Base-by-base conservation (phyloP, 2,329 filamentous ascomycete genomes). In the Coleophoma crateriformis region DNA sequence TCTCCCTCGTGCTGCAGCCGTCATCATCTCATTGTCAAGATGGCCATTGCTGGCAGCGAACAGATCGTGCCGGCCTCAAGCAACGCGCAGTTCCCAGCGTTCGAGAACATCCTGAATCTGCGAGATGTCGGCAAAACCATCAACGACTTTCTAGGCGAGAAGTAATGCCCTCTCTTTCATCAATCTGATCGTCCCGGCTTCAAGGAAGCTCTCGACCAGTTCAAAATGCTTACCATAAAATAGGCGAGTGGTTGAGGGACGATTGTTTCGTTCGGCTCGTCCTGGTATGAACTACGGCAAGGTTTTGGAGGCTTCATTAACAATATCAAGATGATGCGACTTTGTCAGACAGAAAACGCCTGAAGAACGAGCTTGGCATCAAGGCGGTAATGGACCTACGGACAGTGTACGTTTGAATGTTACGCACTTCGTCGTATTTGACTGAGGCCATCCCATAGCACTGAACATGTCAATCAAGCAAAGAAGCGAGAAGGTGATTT, bases 371-470 rank as follows among this genome's bases (percentile, higher is more conserved):
- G 33, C 76, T 85, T 57, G 75, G 78, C 19, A 79, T 95, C 55
- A 79, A 76, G 56, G 88, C 83, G 2, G 79, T 95, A 38, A 78
- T 95, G 52, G 90, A 95, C 69, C 72, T 95, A 11, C 80, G 90
- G 49, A 88, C 89, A 54, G 82, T 85, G 82, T 88, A 75, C 52
- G 53, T 50, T 12, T 4, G n/a, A 42, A 40, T 38, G 33, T 22
- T 32, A 20, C 13, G 40, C 40, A 33, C 14, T 15, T 17, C 20
- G 15, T 12, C 12, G 5, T 17, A 35, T 41, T 14, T n/a, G 32
- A 5, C 10, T 19, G 11, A 33, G 14, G 41, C 19, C 19, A 50
- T 45, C n/a, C 32, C 12, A 46, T 20, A 87, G 84, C 57, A 89
- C 87, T 19, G 88, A 92, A 67, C 85, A 89, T 61, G 73, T 81